phyloP scores from a whole-genome alignment of 768 basidiomycete species.

The Russula emetica region DNA sequence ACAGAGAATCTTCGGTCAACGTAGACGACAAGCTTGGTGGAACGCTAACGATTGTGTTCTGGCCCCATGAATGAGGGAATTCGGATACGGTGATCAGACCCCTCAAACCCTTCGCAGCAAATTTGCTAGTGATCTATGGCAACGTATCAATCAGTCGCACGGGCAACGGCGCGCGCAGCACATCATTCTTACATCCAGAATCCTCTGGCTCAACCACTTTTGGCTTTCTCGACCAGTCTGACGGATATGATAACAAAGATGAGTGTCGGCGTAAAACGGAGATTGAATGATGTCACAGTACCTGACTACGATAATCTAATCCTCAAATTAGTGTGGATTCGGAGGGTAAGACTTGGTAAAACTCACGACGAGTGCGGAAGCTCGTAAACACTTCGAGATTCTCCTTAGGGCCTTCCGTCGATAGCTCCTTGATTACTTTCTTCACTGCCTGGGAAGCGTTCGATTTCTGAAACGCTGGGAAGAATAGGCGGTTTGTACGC shows the following conservation, averaged over 20 bases:
- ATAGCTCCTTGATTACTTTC: slow-evolving; percentile 61
- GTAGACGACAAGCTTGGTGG: not conserved
- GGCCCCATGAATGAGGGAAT: slow-evolving; percentile 79
- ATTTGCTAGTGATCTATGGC: slow-evolving; percentile 57
- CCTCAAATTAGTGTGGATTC: slow-evolving; percentile 30
- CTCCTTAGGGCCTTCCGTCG: slow-evolving; percentile 57
- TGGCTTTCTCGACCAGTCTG: slow-evolving; percentile 79
- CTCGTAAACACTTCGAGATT: slow-evolving; percentile 64
- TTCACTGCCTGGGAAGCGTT: slow-evolving; percentile 57
- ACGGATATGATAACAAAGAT: not conserved
- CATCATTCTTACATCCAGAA: slow-evolving; percentile 49
- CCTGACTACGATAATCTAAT: slow-evolving; percentile 71
- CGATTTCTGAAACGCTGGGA: slow-evolving; percentile 52
- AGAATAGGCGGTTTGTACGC: slow-evolving; percentile 31
- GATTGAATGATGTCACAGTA: slow-evolving; percentile 32
- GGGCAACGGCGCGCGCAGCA: not conserved
- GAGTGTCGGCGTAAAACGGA: slow-evolving; percentile 16
- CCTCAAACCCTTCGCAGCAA: slow-evolving; percentile 53
- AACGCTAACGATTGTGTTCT: slow-evolving; percentile 64
- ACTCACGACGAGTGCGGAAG: slow-evolving; percentile 70
- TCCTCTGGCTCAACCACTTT: slow-evolving; percentile 66
- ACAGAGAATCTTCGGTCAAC: slow-evolving; percentile 12
- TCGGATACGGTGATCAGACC: slow-evolving; percentile 60
- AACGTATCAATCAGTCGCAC: slow-evolving; percentile 16
- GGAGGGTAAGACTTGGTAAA: slow-evolving; percentile 18